phyloP scores from a whole-genome alignment of 2,329 filamentous ascomycete species.

The Septoria petroselini region DNA sequence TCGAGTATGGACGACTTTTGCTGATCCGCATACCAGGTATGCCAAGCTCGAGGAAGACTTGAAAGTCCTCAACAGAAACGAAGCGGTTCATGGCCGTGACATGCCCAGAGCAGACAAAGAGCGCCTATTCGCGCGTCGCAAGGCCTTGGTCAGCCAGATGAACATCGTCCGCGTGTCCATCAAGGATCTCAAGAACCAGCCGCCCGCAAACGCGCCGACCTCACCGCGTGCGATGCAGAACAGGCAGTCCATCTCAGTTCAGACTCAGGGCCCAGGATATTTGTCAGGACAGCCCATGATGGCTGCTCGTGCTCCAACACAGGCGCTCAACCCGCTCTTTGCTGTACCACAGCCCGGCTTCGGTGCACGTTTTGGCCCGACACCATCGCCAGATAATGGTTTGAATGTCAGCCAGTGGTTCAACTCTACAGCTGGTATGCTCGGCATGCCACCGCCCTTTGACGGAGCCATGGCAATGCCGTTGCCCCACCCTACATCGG shows the following conservation, averaged over 20 bases:
- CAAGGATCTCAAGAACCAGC: constrained; percentile 34
- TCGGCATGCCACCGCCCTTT: constrained; percentile 32
- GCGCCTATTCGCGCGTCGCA: constrained; percentile 36
- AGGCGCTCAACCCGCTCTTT: constrained; percentile 13
- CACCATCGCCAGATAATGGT: constrained; percentile 22
- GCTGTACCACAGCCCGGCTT: constrained; percentile 17
- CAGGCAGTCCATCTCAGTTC: constrained; percentile 28
- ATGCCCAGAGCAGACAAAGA: constrained; percentile 36
- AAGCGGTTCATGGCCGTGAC: constrained; percentile 37
- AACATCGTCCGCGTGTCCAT: constrained; percentile 39
- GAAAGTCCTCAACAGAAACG: constrained; percentile 40
- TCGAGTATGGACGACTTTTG: neutral
- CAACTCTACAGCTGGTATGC: constrained; percentile 28
- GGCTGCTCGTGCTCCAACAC: neutral
- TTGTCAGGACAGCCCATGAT: constrained; percentile 20
- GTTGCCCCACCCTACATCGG: constrained; percentile 10
- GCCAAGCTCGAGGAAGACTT: constrained; percentile 37
- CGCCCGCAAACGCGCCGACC: constrained; percentile 27
- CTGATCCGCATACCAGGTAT: constrained; percentile 2
- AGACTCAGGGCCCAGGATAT: constrained; percentile 28
- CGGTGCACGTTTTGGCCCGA: constrained; percentile 19
- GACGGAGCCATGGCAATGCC: constrained; percentile 33
- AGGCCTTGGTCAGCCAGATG: constrained; percentile 35
- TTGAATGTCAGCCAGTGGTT: constrained; percentile 26
- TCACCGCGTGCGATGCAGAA: constrained; percentile 27